Evolutionary conservation across 257 asterid genomes (phyloP), one percentile per base, ranked within the genome.

Genomic region (Thymus quinquecostatus): DNA sequence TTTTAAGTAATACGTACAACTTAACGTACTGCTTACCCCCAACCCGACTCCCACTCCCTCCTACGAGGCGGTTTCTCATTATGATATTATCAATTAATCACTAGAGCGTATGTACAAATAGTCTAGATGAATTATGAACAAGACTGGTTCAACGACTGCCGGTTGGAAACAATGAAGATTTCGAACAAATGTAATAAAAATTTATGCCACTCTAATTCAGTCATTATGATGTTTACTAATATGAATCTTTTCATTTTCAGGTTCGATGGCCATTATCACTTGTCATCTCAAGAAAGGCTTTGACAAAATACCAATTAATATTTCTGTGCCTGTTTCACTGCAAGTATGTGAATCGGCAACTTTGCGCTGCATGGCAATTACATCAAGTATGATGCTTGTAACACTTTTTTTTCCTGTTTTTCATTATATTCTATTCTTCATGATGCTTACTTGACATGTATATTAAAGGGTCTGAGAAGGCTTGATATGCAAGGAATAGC

Each of bases 401-500:
- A 36, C 12, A 13, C 50, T 56, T 59, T 53, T 53, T 68, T 8
- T 13, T 21, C 21, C 28, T 49, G 29, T 69, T 43, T 69, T 73
- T 65, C 14, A 62, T 34, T 71, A 43, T 43, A 32, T 71, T 54
- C 51, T 68, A 8, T 49, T 10, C 64, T 61, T 69, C 61, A 40
- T 57, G 70, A 50, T 41, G 40, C 58, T 73, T 58, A 49, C 72
- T 70, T 54, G 77, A 62, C 45, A 63, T 71, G 64, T 70, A 47
- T 68, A 59, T 74, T 78, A 74, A 79, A 94, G 99, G 98, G 97
- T 75, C 86, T 86, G 70, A 90, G 98, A 70, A 82, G 86, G 70
- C 89, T 85, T 77, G 98, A 94, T 83, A 94, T 88, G 97, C 95
- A 91, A 86, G 98, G 98, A 75, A 91, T 86, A 85, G 85, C 90